phyloP scores from a whole-genome alignment of 2,329 filamentous ascomycete genomes.

The Graphilbum fragrans region DNA sequence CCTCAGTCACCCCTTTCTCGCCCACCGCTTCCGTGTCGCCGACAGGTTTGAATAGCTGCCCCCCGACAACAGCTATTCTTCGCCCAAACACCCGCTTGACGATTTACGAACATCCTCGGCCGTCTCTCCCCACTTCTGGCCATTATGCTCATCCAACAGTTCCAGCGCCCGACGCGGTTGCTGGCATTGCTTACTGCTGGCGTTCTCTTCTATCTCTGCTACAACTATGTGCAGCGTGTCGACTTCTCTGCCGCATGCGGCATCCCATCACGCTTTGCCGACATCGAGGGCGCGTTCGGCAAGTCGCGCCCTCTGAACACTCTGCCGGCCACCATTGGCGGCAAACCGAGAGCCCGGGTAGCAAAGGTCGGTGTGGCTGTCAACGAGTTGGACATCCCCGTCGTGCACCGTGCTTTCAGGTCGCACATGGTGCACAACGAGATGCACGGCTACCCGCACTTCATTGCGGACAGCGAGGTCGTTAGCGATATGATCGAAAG shows the following conservation, averaged over 20 bases:
- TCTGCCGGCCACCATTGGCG: slow-evolving; percentile 1
- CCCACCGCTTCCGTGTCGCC: too few relatives aligned
- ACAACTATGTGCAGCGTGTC: slow-evolving; percentile 8
- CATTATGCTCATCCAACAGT: slow-evolving; percentile 10
- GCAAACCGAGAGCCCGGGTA: background rate
- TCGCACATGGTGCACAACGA: slow-evolving; percentile 22
- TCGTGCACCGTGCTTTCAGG: slow-evolving; percentile 18
- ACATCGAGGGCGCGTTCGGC: slow-evolving; percentile 5
- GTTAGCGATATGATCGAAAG: slow-evolving; percentile 17
- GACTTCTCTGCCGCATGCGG: slow-evolving; percentile 5
- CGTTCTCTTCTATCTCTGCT: slow-evolving; percentile 9
- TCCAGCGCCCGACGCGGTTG: slow-evolving; percentile 12
- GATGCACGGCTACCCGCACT: slow-evolving; percentile 20
- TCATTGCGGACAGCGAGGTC: slow-evolving; percentile 19
- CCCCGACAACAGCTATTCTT: too few relatives aligned
- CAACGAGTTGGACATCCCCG: slow-evolving; percentile 14
- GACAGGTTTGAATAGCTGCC: too few relatives aligned
- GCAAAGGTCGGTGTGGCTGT: slow-evolving; percentile 16
- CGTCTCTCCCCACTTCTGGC: background rate
- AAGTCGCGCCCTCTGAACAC: slow-evolving; percentile 2
- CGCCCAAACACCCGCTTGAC: too few relatives aligned
- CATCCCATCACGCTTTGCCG: slow-evolving; percentile 1
- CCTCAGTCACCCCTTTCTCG: too few relatives aligned
- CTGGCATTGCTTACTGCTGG: slow-evolving; percentile 6
- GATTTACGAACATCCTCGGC: background rate